phyloP scores from a whole-genome alignment of 2,329 filamentous ascomycete species.

The Cephalotrichum gorgonifer region DNA sequence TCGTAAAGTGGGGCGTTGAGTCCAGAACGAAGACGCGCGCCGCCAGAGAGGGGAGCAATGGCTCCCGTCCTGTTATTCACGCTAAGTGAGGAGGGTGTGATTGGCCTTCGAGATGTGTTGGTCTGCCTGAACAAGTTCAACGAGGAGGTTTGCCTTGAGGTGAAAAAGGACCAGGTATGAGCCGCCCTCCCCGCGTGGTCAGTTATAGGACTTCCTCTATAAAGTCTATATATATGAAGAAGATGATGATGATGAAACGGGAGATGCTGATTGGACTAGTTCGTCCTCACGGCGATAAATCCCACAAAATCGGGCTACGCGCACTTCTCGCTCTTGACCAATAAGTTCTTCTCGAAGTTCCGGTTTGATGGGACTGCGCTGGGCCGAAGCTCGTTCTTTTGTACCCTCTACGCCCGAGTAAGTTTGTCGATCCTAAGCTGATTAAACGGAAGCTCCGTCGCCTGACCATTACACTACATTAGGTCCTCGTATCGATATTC shows the following conservation, averaged over 20 bases:
- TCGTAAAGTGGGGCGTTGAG: neutral
- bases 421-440: neutral
- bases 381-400: slow-evolving; percentile 55
- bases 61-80: slow-evolving; percentile 64
- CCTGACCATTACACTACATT: too few species aligned
- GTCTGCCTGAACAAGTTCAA: slow-evolving; percentile 70
- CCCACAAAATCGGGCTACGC: slow-evolving; percentile 73
- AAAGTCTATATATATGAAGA: neutral
- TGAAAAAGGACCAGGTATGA: slow-evolving; percentile 53
- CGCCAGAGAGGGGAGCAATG: neutral
- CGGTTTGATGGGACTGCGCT: slow-evolving; percentile 46
- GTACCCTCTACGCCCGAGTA: slow-evolving; percentile 47
- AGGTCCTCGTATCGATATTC: slow-evolving; percentile 65
- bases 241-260: too few species aligned
- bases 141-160: slow-evolving; percentile 68
- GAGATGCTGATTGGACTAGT: too few species aligned
- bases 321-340: slow-evolving; percentile 56
- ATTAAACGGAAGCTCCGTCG: too few species aligned
- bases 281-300: slow-evolving; percentile 66
- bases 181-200: neutral
- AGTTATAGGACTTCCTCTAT: too few species aligned
- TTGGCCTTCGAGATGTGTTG: slow-evolving; percentile 61
- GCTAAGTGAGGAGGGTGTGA: slow-evolving; percentile 61
- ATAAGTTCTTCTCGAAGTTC: slow-evolving; percentile 64
- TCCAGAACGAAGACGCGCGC: neutral